These are phyloP conservation scores for Mrakiaceae sp. DNA, from an alignment of 1,284 basidiomycete genomes.

Conservation along the genomic window DNA sequence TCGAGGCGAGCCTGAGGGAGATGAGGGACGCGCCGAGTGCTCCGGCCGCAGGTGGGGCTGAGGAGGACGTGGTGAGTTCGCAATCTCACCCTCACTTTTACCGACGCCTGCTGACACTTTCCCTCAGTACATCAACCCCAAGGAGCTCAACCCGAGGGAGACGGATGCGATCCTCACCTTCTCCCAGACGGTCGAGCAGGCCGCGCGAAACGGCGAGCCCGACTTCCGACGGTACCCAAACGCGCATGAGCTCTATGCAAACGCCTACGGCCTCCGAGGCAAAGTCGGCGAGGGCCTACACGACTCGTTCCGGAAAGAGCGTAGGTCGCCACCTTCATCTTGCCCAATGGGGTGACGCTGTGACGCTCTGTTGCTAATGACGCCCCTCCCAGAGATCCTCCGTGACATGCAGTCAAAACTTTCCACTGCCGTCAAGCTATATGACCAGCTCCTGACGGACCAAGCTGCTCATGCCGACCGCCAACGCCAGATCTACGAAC, in stretches of 20 bases:
- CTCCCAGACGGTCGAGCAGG: slow-evolving; percentile 75
- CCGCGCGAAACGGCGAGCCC: slow-evolving; percentile 61
- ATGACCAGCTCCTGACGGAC: slow-evolving; percentile 74
- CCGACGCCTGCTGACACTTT: no score
- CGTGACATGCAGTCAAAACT: slow-evolving; percentile 89
- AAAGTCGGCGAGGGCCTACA: slow-evolving; percentile 76
- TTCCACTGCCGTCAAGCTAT: slow-evolving; percentile 78
- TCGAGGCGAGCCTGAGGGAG: slow-evolving; percentile 86
- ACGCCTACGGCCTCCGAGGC: slow-evolving; percentile 65
- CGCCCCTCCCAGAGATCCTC: slow-evolving; percentile 51
- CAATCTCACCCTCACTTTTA: background rate
- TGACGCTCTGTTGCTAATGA: background rate
- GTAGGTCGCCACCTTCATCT: slow-evolving; percentile 39
- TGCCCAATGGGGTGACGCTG: background rate
- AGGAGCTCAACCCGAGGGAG: slow-evolving; percentile 68
- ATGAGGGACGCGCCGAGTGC: slow-evolving; percentile 68
- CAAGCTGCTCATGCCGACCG: slow-evolving; percentile 43
- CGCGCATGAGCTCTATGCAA: slow-evolving; percentile 70
- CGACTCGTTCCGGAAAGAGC: slow-evolving; percentile 75
- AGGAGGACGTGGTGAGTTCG: slow-evolving; percentile 34
- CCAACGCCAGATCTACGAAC: slow-evolving; percentile 29
- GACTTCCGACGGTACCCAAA: slow-evolving; percentile 70
- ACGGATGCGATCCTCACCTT: slow-evolving; percentile 76
- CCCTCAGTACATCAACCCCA: slow-evolving; percentile 36
- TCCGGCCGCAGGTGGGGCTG: slow-evolving; percentile 47